These are phyloP conservation scores for Globisporangium recalcitrans DNA, from an alignment of 352 stramenopile species.

Conservation along the genomic window DNA sequence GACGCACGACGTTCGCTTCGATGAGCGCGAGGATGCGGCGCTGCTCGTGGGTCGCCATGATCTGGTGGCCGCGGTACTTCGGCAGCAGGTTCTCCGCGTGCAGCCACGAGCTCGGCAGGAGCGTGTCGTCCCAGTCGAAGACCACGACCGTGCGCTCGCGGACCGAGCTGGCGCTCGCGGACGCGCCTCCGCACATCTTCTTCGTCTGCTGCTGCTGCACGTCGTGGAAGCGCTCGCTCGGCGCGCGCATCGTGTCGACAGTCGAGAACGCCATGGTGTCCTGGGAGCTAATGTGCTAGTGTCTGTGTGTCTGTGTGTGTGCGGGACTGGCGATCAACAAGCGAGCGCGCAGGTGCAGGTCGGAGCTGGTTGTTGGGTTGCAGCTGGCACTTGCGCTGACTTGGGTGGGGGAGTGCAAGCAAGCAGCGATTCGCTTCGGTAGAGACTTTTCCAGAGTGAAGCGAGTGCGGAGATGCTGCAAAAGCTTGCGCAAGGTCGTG, in stretches of 20 bases:
- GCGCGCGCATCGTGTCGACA: slow-evolving; percentile 37
- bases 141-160: slow-evolving; percentile 79
- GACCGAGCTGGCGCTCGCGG: slow-evolving; percentile 22
- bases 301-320: not conserved
- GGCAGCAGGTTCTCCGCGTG: slow-evolving; percentile 74
- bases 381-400: too few relatives aligned
- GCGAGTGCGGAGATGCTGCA: not conserved
- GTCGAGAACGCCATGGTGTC: slow-evolving; percentile 41
- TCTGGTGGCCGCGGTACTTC: slow-evolving; percentile 74
- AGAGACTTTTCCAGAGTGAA: slow-evolving; percentile 16
- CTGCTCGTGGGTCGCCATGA: slow-evolving; percentile 47
- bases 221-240: slow-evolving; percentile 15
- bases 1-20: slow-evolving; percentile 49
- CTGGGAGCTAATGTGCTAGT: not conserved
- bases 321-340: not conserved
- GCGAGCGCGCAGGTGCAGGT: not conserved
- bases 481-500: not conserved
- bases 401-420: too few relatives aligned
- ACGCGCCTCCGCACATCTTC: slow-evolving; percentile 6
- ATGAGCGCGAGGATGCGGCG: slow-evolving; percentile 56
- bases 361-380: not conserved
- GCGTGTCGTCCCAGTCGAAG: slow-evolving; percentile 87
- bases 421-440: slow-evolving; percentile 12
- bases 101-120: slow-evolving; percentile 84
- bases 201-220: slow-evolving; percentile 16